phyloP scores from a whole-genome alignment of 495 filamentous ascomycete species.

The Aspergillus nanangensis region DNA sequence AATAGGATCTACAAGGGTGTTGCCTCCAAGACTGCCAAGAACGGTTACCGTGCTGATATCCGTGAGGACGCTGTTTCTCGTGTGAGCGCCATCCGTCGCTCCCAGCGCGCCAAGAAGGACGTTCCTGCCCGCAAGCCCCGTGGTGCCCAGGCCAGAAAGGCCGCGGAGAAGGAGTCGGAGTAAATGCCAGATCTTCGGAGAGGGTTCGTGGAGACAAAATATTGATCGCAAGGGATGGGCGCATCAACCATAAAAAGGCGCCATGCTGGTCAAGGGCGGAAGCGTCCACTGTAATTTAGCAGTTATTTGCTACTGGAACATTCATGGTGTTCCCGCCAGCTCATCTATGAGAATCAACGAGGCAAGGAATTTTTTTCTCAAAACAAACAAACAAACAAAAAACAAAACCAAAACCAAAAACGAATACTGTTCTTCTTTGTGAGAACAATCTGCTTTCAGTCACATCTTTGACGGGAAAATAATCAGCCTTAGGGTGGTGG shows the following conservation, averaged over 20 bases:
- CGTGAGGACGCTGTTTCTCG: constrained; percentile 82
- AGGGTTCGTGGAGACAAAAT: constrained; percentile 10
- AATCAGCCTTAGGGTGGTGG: constrained; percentile 14
- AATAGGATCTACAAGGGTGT: constrained; percentile 82
- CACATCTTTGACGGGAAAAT: constrained; percentile 20
- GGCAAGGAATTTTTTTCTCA: neutral
- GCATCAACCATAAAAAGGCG: constrained; percentile 14
- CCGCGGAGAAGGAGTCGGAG: constrained; percentile 49
- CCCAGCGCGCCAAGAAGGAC: constrained; percentile 76
- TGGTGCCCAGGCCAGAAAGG: constrained; percentile 78
- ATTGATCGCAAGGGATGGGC: constrained; percentile 8
- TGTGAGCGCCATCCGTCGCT: constrained; percentile 77
- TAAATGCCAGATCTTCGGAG: constrained; percentile 22
- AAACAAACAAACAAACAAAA: constrained; percentile 8
- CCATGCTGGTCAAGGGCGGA: constrained; percentile 25
- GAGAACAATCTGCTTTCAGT: too few relatives aligned
- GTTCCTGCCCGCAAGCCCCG: constrained; percentile 66
- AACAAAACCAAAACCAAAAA: neutral
- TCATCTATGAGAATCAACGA: constrained; percentile 13
- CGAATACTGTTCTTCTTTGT: too few relatives aligned
- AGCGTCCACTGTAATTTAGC: constrained; percentile 34
- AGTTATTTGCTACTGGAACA: constrained; percentile 15
- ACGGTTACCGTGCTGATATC: constrained; percentile 81
- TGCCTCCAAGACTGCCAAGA: constrained; percentile 73
- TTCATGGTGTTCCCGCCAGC: constrained; percentile 8